Conservation (phyloP, 352 stramenopile genomes). For the Phytophthora sojae region DNA sequence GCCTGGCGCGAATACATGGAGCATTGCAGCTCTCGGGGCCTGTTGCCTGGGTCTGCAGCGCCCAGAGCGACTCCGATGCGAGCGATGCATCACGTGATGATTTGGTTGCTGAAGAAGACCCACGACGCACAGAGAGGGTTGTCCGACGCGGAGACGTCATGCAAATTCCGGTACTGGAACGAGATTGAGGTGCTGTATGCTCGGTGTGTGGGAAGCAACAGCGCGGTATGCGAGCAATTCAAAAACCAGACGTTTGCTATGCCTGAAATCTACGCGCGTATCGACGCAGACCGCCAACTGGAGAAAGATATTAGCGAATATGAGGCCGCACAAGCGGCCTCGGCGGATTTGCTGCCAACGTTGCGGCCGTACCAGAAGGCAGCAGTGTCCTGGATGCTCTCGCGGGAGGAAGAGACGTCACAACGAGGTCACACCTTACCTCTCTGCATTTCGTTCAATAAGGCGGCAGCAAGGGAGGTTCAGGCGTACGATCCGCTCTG, state of each 20-base stretch:
- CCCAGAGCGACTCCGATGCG: slow-evolving; percentile 20
- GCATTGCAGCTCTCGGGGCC: slow-evolving; percentile 7
- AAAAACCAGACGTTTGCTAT: slow-evolving; percentile 45
- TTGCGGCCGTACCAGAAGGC: slow-evolving; percentile 98
- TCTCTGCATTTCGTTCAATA: slow-evolving; percentile 28
- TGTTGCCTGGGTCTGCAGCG: slow-evolving; percentile 10
- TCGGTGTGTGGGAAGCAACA: slow-evolving; percentile 33
- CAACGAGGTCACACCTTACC: not conserved
- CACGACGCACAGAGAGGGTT: slow-evolving; percentile 10
- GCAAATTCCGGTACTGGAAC: slow-evolving; percentile 54
- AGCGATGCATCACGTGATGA: slow-evolving; percentile 60
- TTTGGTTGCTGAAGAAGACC: slow-evolving; percentile 56
- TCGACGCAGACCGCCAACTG: slow-evolving; percentile 51
- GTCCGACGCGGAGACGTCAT: slow-evolving; percentile 21
- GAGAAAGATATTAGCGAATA: slow-evolving; percentile 25
- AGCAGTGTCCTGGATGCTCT: slow-evolving; percentile 94
- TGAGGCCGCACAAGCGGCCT: slow-evolving; percentile 9
- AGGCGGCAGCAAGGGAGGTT: slow-evolving; percentile 1
- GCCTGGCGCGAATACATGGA: slow-evolving; percentile 47
- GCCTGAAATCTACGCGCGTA: slow-evolving; percentile 67
- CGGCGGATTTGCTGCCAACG: slow-evolving; percentile 66
- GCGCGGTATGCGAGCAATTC: slow-evolving; percentile 10
- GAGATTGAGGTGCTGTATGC: slow-evolving; percentile 65
- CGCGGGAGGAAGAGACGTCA: slow-evolving; percentile 83
- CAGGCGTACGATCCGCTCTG: slow-evolving; percentile 53